phyloP scores from a whole-genome alignment of 345 rosid genomes.

The Erodium maritimum region DNA sequence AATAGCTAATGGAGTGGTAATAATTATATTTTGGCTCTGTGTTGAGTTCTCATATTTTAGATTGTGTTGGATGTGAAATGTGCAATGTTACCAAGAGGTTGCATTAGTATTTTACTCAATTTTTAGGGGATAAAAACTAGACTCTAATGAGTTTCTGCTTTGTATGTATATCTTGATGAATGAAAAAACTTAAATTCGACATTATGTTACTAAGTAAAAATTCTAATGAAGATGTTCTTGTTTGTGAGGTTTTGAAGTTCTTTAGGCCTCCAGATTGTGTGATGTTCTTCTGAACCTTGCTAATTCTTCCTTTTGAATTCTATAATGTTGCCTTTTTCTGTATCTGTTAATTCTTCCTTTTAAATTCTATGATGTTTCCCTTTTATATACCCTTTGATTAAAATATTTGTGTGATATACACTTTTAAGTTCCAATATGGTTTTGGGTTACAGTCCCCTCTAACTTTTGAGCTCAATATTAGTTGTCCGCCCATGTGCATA shows the following conservation, averaged over 20 bases:
- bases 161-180: background rate
- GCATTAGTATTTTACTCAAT: background rate
- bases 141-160: background rate
- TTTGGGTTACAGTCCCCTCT: no score
- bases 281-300: background rate
- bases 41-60: no score
- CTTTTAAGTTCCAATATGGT: no score
- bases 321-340: no score
- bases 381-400: no score
- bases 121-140: background rate
- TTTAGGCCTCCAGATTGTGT: background rate
- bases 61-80: background rate
- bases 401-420: background rate
- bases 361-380: background rate
- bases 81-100: background rate
- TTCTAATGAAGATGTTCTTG: background rate
- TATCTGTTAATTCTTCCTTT: background rate
- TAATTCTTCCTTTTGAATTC: no score
- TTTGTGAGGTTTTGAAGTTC: background rate
- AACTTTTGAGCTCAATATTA: no score
- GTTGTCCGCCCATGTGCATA: no score
- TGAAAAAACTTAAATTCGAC: background rate
- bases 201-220: background rate
- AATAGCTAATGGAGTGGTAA: no score
- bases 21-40: no score